Evolutionary conservation across 495 filamentous ascomycete species (phyloP), one percentile per base, ranked within the genome.

Genomic region (Neurospora sp.): DNA sequence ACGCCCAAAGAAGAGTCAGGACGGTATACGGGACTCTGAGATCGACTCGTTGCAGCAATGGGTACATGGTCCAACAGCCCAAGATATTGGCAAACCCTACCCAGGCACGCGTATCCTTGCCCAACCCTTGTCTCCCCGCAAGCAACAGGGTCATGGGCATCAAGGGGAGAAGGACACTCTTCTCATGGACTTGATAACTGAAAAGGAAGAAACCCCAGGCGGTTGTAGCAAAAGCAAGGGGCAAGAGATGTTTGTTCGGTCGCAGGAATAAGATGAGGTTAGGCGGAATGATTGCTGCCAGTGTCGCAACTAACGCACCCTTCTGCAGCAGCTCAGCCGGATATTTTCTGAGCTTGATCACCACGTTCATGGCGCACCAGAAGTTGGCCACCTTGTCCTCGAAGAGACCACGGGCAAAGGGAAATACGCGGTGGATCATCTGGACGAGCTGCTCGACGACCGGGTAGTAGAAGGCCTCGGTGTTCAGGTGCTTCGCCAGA

Each of bases 321-420:
- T 88, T 88, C 79, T 97, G 93, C 27, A 98, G 86, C 12, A 93
- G 76, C 5, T 86, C 84, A 14, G 87, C 74, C 9, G 90, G 89
- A 69, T 91, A 93, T 54, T 89, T 84, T 73, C 91, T 87, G 46
- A 98, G 88, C 83, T 98, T 99, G 83, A 97, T 86, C 69, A 95
- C 85, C 1, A 95, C 90, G 81, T 98, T 95, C 70, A 94, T 84
- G 16, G 93, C 91, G 80, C 96, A 99, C 96, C 96, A 99, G 77
- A 97, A 89, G 77, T 99, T 99, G 75, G 96, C 96, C 40, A 99
- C 96, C 81, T 99, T 99, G 84, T 98, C 96, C 84, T 99, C 96
- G 79, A 98, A 99, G 38, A 98, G 85, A 23, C 96, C 96, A 38
- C 96, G 90, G 14, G 94, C 89, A 77, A 99, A 98, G 8, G 96